Conservation (phyloP, 2,329 filamentous ascomycete genomes). For the Rosellinia necatrix region DNA sequence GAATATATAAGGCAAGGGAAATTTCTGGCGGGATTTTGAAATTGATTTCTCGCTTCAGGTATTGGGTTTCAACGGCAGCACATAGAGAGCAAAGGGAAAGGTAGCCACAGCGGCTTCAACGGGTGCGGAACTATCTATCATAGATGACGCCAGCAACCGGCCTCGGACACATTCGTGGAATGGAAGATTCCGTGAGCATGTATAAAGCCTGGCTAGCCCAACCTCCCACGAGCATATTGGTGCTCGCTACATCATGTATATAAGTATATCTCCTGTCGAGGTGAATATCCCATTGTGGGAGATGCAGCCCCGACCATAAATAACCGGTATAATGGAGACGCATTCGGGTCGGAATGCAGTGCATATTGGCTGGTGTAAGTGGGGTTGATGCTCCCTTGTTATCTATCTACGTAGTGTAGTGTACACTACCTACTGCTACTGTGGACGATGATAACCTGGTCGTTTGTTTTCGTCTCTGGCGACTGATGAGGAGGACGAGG, state of each 20-base stretch:
- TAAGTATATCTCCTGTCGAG: too few species aligned
- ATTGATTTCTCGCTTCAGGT: conserved; percentile 20
- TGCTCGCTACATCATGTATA: neutral
- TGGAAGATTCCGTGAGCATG: conserved; percentile 13
- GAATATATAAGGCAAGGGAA: conserved; percentile 31
- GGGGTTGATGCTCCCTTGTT: neutral
- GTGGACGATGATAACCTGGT: too few species aligned
- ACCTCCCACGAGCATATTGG: too few species aligned
- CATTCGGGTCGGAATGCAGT: neutral
- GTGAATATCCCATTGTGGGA: too few species aligned
- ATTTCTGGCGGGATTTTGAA: conserved; percentile 30
- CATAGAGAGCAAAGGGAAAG: conserved; percentile 24
- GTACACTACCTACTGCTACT: too few species aligned
- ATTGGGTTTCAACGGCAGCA: conserved; percentile 24
- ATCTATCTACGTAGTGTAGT: too few species aligned
- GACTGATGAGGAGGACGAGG: too few species aligned
- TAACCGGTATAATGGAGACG: neutral
- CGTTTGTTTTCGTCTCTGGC: too few species aligned
- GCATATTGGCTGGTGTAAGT: neutral
- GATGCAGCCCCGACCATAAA: neutral
- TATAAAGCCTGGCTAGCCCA: too few species aligned
- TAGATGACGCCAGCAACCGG: conserved; percentile 23
- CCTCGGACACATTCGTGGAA: conserved; percentile 23
- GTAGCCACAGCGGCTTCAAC: conserved; percentile 1
- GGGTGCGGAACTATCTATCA: conserved; percentile 20